phyloP scores from a whole-genome alignment of 495 filamentous ascomycete genomes.

The Penicillium mononematosum region DNA sequence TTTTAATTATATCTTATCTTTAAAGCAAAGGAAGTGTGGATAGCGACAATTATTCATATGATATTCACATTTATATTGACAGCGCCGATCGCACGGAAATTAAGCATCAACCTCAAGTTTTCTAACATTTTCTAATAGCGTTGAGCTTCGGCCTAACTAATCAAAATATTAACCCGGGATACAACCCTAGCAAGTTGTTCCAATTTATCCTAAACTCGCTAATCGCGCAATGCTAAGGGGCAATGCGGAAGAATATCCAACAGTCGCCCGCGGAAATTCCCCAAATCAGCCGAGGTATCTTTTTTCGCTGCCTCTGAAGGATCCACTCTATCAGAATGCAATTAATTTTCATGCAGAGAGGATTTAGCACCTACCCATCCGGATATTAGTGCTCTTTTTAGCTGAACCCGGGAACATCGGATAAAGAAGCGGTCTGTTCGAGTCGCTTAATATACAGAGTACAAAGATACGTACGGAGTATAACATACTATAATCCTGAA shows the following conservation, averaged over 20 bases:
- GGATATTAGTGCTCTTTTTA: constrained; percentile 3
- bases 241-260: constrained; percentile 11
- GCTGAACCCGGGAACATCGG: constrained; percentile 1
- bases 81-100: too few relatives aligned
- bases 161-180: background rate
- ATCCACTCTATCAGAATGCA: constrained; percentile 6
- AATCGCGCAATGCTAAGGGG: constrained; percentile 20
- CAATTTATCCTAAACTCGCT: constrained; percentile 6
- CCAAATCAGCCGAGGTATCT: background rate
- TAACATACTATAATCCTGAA: background rate
- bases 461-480: too few relatives aligned
- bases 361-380: constrained; percentile 6
- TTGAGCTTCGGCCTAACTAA: too few relatives aligned
- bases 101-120: too few relatives aligned
- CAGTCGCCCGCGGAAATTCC: background rate
- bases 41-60: too few relatives aligned
- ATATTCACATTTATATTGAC: too few relatives aligned
- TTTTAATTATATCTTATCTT: too few relatives aligned
- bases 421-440: constrained; percentile 5
- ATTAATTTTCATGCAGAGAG: constrained; percentile 9
- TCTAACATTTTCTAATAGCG: too few relatives aligned
- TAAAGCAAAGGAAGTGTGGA: too few relatives aligned
- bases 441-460: background rate
- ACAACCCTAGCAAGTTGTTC: background rate
- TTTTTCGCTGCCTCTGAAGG: background rate